phyloP scores from a whole-genome alignment of 768 basidiomycete genomes.

The Polyporus arcularius region DNA sequence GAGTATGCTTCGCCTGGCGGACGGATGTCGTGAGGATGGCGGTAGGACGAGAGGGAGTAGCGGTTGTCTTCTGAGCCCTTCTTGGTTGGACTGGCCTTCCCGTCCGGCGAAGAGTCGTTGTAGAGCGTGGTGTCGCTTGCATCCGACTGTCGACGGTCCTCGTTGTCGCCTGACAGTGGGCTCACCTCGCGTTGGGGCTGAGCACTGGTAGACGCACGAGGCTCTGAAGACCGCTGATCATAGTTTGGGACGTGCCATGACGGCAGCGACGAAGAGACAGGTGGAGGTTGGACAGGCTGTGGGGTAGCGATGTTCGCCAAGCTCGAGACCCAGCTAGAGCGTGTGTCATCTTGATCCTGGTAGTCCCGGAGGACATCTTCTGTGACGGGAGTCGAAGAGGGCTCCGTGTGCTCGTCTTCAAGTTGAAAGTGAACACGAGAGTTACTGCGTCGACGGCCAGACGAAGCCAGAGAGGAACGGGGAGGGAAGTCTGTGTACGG shows the following conservation, averaged over 20 bases:
- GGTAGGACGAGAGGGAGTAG: constrained; percentile 55
- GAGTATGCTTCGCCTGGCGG: constrained; percentile 48
- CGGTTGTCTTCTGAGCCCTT: constrained; percentile 31
- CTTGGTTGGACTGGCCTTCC: constrained; percentile 16
- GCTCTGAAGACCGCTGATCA: neutral
- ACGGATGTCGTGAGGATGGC: constrained; percentile 62
- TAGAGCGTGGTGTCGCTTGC: constrained; percentile 36
- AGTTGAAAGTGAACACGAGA: constrained; percentile 19
- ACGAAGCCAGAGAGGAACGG: constrained; percentile 8
- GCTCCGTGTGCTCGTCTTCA: constrained; percentile 2
- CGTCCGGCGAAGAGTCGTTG: constrained; percentile 14
- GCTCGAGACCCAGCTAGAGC: neutral
- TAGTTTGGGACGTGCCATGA: constrained; percentile 13
- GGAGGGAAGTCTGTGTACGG: constrained; percentile 20
- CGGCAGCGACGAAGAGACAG: neutral
- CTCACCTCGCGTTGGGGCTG: constrained; percentile 8
- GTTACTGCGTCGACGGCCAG: neutral
- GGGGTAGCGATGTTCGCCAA: constrained; percentile 6
- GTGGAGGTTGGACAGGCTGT: neutral
- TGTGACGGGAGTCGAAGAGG: constrained; percentile 3
- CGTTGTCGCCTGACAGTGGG: constrained; percentile 12
- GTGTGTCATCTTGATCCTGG: neutral
- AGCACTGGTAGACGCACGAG: neutral
- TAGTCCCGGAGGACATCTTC: constrained; percentile 4
- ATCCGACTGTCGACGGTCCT: constrained; percentile 26